Evolutionary conservation across 306 rosid genomes (phyloP).

Genomic region (Sophora flavescens): DNA sequence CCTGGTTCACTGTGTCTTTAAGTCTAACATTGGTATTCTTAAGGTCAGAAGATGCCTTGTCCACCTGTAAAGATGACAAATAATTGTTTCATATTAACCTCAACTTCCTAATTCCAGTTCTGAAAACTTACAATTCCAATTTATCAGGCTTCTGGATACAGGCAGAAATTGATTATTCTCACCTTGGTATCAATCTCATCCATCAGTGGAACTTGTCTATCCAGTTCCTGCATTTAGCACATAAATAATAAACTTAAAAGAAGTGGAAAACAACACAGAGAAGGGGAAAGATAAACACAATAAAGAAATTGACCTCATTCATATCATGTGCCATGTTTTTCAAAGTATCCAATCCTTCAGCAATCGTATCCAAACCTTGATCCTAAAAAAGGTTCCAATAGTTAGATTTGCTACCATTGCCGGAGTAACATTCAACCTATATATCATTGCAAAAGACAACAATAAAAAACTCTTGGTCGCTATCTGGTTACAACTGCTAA

Average conservation of each 20-base stretch:
- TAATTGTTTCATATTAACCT: constrained; percentile 36
- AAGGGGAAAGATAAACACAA: constrained; percentile 17
- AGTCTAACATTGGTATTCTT: constrained; percentile 97
- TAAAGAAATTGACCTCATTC: constrained; percentile 80
- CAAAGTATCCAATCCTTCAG: constrained; percentile 94
- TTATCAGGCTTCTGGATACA: constrained; percentile 2
- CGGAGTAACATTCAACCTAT: background rate
- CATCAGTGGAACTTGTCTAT: constrained; percentile 98
- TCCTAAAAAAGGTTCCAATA: constrained; percentile 60
- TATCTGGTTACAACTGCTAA: constrained; percentile 13
- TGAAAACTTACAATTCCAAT: background rate
- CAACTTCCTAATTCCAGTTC: constrained; percentile 32
- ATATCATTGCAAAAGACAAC: constrained; percentile 16
- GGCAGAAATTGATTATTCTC: constrained; percentile 37
- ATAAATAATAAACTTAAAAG: constrained; percentile 26
- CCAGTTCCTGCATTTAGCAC: constrained; percentile 73
- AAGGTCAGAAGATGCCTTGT: constrained; percentile 91
- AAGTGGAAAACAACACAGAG: background rate
- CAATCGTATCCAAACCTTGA: constrained; percentile 94
- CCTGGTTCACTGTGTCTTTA: constrained; percentile 95
- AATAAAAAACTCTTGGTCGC: background rate
- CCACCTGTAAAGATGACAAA: constrained; percentile 69
- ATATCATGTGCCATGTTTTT: constrained; percentile 98
- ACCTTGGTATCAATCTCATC: constrained; percentile 99
- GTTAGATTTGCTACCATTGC: constrained; percentile 39